These are phyloP conservation scores for Ambrosiella cleistominuta DNA, from an alignment of 2,329 filamentous ascomycete species.

Conservation along the genomic window DNA sequence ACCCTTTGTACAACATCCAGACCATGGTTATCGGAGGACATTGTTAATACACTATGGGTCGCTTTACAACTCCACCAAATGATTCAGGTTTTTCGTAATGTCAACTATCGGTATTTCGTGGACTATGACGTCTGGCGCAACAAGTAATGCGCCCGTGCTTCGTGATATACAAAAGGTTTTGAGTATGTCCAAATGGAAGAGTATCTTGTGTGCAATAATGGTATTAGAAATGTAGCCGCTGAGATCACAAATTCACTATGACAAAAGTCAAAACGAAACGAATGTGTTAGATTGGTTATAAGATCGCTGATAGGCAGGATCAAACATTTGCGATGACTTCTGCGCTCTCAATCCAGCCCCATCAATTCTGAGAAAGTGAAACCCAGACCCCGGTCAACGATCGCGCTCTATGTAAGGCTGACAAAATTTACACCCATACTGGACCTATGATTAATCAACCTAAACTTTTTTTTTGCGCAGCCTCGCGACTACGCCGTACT, in stretches of 20 bases:
- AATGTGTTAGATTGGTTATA: too few species aligned
- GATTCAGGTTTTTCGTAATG: neutral
- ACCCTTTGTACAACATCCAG: neutral
- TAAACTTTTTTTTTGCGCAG: constrained; percentile 7
- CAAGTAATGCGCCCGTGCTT: too few species aligned
- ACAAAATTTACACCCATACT: neutral
- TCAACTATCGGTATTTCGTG: neutral
- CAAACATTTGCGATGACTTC: neutral
- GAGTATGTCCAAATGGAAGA: neutral
- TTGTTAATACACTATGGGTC: neutral
- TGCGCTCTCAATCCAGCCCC: constrained; percentile 3
- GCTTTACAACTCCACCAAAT: neutral
- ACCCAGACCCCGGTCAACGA: neutral
- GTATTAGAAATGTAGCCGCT: too few species aligned
- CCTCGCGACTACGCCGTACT: neutral
- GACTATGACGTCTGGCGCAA: neutral
- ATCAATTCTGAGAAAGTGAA: constrained; percentile 3
- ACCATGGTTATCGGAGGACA: neutral
- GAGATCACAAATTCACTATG: too few species aligned
- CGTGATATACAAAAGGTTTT: neutral
- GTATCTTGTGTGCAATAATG: too few species aligned
- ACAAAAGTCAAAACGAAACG: too few species aligned
- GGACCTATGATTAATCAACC: constrained; percentile 1
- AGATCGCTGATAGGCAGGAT: neutral
- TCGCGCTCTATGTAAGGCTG: constrained; percentile 12